Evolutionary conservation across 2,329 filamentous ascomycete species (phyloP), one percentile per base, ranked within the genome.

Genomic region (Aspergillus fumigatiaffinis): DNA sequence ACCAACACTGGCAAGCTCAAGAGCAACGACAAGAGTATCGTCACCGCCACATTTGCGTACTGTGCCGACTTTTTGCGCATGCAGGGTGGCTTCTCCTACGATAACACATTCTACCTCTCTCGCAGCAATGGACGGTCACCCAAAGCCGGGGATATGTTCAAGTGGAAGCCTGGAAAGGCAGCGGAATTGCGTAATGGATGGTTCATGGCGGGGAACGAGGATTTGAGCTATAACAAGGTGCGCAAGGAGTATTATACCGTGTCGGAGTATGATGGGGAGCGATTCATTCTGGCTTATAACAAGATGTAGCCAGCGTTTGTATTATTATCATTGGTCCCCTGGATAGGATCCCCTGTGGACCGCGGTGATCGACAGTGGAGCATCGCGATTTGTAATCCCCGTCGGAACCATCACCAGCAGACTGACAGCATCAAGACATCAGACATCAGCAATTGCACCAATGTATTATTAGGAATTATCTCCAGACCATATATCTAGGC

Each of bases 71-170:
- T 75, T 49, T 56, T 66, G 35, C 64, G 66, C 26, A 66, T 73
- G 60, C 73, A 76, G 52, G 73, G 73, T n/a, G 71, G 64, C 32
- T 70, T 73, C 28, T 64, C 66, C 26, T 66, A 63, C 7, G 61
- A 71, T 7, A 64, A 64, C n/a, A 68, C 68, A 52, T 66, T 73
- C 50, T 74, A 70, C 57, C 63, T 75, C 52, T 70, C 68, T 14
- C 60, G 68, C 9, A 74, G 70, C 57, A 73, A 73, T 17, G 63
- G 63, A 38, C 66, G 65, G 9, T 63, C 32, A 17, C 32, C 53
- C n/a, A 65, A 56, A 28, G 58, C 62, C 2, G 71, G 72, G 20
- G 72, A 75, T 53, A 53, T 76, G 29, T 72, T 64, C 41, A 67
- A 62, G 12, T 75, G 72, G 72, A 51, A 64, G 8, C 65, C 70